Evolutionary conservation across 1,284 basidiomycete genomes (phyloP).

Genomic region (Wolfiporia cocos): DNA sequence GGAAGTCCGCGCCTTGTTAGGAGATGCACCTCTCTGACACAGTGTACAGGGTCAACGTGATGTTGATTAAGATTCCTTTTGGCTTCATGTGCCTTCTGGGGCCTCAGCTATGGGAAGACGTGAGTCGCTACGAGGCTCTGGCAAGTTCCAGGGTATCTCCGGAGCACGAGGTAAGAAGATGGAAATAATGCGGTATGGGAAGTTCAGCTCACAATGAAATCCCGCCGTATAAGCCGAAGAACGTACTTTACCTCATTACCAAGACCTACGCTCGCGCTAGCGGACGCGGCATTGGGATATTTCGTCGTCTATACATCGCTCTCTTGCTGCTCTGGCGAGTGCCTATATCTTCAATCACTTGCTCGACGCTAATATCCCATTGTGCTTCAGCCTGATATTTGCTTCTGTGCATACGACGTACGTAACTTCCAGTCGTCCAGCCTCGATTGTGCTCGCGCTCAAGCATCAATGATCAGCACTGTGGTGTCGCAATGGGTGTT

Average conservation of each 20-base stretch:
- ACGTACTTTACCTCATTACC: constrained; percentile 17
- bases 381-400: constrained; percentile 26
- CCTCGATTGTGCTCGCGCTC: not conserved
- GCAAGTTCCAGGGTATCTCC: constrained; percentile 11
- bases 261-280: constrained; percentile 16
- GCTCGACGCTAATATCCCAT: not conserved
- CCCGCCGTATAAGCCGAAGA: constrained; percentile 17
- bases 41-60: constrained; percentile 17
- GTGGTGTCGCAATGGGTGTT: constrained; percentile 34
- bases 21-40: not conserved
- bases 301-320: constrained; percentile 15
- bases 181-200: not conserved
- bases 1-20: constrained; percentile 7
- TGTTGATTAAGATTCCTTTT: constrained; percentile 17
- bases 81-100: constrained; percentile 17
- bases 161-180: constrained; percentile 13
- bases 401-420: constrained; percentile 33
- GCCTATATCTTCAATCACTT: not conserved
- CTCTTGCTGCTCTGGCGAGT: constrained; percentile 18
- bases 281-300: constrained; percentile 12
- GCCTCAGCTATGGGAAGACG: constrained; percentile 17
- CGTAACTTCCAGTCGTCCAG: constrained; percentile 5
- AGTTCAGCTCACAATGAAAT: no score
- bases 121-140: constrained; percentile 15
- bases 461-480: constrained; percentile 16